Conservation (phyloP, 805 yeast species). For the Teunomyces funiuensis region DNA sequence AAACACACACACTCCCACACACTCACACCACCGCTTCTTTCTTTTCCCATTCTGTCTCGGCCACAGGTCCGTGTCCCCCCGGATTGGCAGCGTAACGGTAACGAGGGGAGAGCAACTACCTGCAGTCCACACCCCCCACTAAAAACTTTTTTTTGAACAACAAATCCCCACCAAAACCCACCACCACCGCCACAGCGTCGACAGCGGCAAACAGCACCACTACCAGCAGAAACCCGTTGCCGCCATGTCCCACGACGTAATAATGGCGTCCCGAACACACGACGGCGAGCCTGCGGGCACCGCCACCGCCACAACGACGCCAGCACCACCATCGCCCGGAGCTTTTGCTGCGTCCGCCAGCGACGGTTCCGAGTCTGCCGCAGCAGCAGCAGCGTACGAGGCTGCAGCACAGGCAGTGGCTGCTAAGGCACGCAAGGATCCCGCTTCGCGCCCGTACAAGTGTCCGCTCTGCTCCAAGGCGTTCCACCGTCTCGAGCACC, state of each 20-base stretch:
- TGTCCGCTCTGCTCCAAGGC: conserved; percentile 85
- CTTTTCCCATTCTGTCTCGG: no score
- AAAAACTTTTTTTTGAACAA: conserved; percentile 4
- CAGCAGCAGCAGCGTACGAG: not conserved
- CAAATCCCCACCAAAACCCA: conserved; percentile 5
- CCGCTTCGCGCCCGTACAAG: conserved; percentile 63
- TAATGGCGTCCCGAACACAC: conserved; percentile 2
- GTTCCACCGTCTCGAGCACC: conserved; percentile 86
- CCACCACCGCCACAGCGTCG: not conserved
- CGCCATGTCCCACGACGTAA: not conserved
- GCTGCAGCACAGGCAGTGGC: conserved; percentile 1
- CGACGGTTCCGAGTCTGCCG: conserved; percentile 1
- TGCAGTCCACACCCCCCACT: conserved; percentile 4
- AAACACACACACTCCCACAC: not conserved
- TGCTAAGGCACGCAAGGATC: conserved; percentile 11
- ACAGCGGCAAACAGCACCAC: not conserved
- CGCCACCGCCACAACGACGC: not conserved
- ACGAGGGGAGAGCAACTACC: not conserved
- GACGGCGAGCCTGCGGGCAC: no score
- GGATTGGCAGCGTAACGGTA: conserved; percentile 1
- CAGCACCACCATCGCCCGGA: not conserved
- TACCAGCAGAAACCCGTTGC: no score
- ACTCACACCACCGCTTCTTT: not conserved
- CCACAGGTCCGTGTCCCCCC: conserved; percentile 1
- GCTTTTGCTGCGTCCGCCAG: no score